Conservation (phyloP, 73 alveolate species). For the Paramecium caudatum region DNA sequence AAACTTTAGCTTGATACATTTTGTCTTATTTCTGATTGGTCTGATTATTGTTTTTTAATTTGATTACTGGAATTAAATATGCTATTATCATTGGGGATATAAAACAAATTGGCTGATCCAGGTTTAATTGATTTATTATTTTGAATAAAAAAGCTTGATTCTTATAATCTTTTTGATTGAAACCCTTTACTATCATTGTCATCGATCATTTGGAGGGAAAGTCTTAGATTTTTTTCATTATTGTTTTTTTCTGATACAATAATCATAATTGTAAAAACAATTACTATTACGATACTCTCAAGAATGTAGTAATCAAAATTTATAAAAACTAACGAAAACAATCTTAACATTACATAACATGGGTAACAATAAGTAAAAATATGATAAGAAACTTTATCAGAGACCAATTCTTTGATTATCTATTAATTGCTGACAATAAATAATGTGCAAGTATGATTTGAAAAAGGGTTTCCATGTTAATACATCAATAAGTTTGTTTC, state of each 20-base stretch:
- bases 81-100: background rate
- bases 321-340: background rate
- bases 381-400: conserved; percentile 1
- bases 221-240: too few species aligned
- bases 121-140: too few species aligned
- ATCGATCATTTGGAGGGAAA: too few species aligned
- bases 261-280: background rate
- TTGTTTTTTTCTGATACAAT: too few species aligned
- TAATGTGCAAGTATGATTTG: conserved; percentile 14
- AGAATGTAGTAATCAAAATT: conserved; percentile 17
- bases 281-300: background rate
- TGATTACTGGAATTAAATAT: too few species aligned
- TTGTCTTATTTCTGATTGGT: too few species aligned
- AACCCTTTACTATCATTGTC: too few species aligned
- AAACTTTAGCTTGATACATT: too few species aligned
- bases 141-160: too few species aligned
- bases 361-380: background rate
- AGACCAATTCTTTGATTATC: background rate
- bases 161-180: too few species aligned
- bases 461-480: background rate
- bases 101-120: background rate
- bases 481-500: conserved; percentile 15
- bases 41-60: too few species aligned
- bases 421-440: conserved; percentile 7
- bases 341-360: background rate